Percentiles rank a stretch among this genome's conserved stretches.
These are phyloP conservation scores for Alliaria petiolata DNA, from an alignment of 345 rosid genomes.

Conservation along the genomic window DNA sequence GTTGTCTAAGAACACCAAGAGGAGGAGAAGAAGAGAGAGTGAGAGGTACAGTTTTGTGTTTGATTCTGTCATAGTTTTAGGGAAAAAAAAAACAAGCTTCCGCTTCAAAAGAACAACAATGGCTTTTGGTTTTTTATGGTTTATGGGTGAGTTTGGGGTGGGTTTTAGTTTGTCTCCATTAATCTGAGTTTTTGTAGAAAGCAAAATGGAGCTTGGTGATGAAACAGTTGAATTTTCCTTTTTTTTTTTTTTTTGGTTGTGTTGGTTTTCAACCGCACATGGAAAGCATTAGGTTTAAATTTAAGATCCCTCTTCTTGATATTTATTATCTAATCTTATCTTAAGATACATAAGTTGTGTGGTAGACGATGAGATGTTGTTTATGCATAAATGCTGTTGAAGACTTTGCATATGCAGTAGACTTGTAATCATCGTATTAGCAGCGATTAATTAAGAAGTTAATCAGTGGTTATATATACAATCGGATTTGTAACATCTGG, in stretches of 20 bases:
- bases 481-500: too few relatives aligned
- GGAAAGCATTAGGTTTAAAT: background rate
- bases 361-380: background rate
- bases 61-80: slow-evolving; percentile 22
- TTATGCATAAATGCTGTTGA: background rate
- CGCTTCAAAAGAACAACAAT: background rate
- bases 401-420: too few relatives aligned
- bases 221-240: background rate
- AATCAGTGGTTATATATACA: too few relatives aligned
- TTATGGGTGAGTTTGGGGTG: background rate
- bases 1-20: background rate
- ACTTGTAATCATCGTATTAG: too few relatives aligned
- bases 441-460: too few relatives aligned
- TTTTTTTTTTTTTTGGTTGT: background rate
- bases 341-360: background rate
- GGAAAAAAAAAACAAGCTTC: background rate
- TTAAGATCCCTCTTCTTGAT: background rate
- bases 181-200: slow-evolving; percentile 9
- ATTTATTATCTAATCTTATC: background rate
- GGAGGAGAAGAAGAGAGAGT: background rate
- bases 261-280: background rate
- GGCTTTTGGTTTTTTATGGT: background rate
- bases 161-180: background rate
- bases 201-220: slow-evolving; percentile 13
- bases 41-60: slow-evolving; percentile 30